Evolutionary conservation across 768 basidiomycete genomes (phyloP).

Genomic region (Asterophora lycoperdoides): DNA sequence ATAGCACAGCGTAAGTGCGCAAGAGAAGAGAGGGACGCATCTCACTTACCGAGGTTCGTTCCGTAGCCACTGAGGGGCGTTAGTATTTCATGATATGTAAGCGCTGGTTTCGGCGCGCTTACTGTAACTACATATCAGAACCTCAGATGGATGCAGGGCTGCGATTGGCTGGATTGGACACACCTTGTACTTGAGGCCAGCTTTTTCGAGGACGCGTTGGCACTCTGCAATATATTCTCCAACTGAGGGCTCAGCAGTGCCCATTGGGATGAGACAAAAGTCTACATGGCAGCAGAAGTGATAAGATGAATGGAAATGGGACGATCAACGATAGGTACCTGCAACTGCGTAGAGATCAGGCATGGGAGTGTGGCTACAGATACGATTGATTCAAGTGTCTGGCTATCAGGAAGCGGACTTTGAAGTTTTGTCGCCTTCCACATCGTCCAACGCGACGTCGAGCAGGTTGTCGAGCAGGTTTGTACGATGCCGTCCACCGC

Average conservation of each 20-base stretch:
- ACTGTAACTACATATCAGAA: constrained; percentile 58
- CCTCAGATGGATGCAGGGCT: not conserved
- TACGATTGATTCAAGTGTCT: too few relatives aligned
- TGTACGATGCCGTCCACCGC: constrained; percentile 38
- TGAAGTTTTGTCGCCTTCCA: constrained; percentile 2
- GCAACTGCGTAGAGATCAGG: constrained; percentile 75
- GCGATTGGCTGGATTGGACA: not conserved
- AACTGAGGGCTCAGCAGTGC: constrained; percentile 71
- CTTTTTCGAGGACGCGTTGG: constrained; percentile 75
- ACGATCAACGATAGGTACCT: constrained; percentile 35
- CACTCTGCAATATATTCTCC: constrained; percentile 80
- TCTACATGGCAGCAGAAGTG: constrained; percentile 38
- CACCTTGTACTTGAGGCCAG: constrained; percentile 80
- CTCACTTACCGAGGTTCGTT: constrained; percentile 69
- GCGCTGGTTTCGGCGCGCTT: constrained; percentile 24
- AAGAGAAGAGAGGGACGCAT: not conserved
- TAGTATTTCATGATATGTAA: constrained; percentile 1
- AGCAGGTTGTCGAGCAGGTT: not conserved
- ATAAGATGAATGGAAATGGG: not conserved
- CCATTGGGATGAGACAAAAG: constrained; percentile 87
- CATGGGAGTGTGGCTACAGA: constrained; percentile 15
- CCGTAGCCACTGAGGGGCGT: constrained; percentile 69
- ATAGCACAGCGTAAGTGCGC: too few relatives aligned
- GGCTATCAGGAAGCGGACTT: too few relatives aligned
- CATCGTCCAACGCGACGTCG: constrained; percentile 1